Conservation (phyloP, 1,139 yeast genomes). For the Magnusiomyces fungicola region DNA sequence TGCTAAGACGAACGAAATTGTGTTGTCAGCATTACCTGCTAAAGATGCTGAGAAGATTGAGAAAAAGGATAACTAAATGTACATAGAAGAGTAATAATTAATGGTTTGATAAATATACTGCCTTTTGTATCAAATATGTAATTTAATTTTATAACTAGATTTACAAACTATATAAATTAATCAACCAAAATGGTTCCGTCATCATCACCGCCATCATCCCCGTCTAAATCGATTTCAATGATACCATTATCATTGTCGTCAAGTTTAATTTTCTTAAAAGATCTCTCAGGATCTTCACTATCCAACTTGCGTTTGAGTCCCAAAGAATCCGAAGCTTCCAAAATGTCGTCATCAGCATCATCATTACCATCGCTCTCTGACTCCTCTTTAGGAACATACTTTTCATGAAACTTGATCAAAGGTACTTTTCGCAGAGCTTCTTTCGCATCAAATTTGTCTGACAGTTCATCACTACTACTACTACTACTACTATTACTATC, state of each 20-base stretch:
- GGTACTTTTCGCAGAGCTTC: constrained; percentile 22
- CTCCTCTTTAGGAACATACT: constrained; percentile 14
- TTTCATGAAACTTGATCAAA: constrained; percentile 32
- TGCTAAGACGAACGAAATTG: too few species aligned
- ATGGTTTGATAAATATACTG: too few species aligned
- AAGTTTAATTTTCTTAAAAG: constrained; percentile 14
- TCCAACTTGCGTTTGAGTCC: constrained; percentile 10
- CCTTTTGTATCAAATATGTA: too few species aligned
- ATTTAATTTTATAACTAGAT: background rate
- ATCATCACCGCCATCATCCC: constrained; percentile 18
- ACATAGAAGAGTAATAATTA: too few species aligned
- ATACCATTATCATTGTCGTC: constrained; percentile 12
- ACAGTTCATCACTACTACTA: constrained; percentile 1
- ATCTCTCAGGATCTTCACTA: constrained; percentile 15
- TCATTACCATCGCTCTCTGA: constrained; percentile 13
- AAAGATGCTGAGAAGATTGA: too few species aligned
- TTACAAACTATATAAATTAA: background rate
- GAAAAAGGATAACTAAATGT: too few species aligned
- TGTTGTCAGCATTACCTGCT: too few species aligned
- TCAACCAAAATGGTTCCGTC: constrained; percentile 22
- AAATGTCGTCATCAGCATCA: constrained; percentile 9
- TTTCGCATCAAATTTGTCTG: constrained; percentile 1
- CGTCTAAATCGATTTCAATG: constrained; percentile 14
- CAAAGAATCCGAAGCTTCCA: constrained; percentile 2
- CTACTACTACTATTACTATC: constrained; percentile 9